Evolutionary conservation across 306 rosid species (phyloP).

Genomic region (Vigna hirtella): DNA sequence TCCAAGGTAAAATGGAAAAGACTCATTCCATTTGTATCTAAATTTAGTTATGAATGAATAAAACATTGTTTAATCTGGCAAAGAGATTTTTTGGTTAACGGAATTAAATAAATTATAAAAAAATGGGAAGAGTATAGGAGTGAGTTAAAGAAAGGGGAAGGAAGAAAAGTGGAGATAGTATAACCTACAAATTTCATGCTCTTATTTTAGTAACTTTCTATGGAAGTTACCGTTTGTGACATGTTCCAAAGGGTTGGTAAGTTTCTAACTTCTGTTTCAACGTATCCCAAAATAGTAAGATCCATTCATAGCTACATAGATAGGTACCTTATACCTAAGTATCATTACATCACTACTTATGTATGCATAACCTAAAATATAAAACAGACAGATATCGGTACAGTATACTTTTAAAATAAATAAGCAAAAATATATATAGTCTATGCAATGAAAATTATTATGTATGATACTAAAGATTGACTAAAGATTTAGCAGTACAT

Average conservation of each 20-base stretch:
- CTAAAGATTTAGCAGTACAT: background rate
- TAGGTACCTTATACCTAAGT: background rate
- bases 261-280: slow-evolving; percentile 23
- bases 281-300: slow-evolving; percentile 22
- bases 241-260: background rate
- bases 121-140: background rate
- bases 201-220: slow-evolving; percentile 3
- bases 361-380: background rate
- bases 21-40: too few relatives aligned
- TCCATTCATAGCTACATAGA: background rate
- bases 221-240: background rate
- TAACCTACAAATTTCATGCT: slow-evolving; percentile 15
- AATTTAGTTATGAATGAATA: too few relatives aligned
- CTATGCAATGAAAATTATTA: background rate
- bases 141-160: slow-evolving; percentile 6
- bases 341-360: background rate
- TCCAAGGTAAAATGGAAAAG: too few relatives aligned
- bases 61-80: too few relatives aligned
- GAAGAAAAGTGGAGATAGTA: background rate
- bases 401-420: background rate
- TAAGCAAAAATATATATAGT: background rate
- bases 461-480: slow-evolving; percentile 5
- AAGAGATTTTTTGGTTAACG: too few relatives aligned
- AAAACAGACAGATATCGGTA: background rate
- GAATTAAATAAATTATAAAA: too few relatives aligned